Conservation (phyloP, 2,329 filamentous ascomycete genomes). For the Fusarium camptoceras region DNA sequence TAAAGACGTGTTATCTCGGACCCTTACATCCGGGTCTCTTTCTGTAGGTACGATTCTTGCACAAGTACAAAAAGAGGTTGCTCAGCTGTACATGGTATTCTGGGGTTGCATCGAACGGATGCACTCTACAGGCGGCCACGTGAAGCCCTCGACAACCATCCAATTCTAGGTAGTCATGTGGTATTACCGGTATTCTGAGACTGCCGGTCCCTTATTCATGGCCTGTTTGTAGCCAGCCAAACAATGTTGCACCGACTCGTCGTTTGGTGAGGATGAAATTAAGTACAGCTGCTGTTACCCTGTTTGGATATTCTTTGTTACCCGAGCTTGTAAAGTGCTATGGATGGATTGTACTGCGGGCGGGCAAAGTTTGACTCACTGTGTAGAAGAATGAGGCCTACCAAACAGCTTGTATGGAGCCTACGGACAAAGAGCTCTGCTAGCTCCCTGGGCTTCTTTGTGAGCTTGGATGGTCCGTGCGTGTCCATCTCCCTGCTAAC, state of each 20-base stretch:
- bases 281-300: not conserved
- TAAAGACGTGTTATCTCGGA: not conserved
- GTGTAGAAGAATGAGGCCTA: constrained; percentile 5
- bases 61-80: not conserved
- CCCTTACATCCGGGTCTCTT: not conserved
- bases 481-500: constrained; percentile 44
- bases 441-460: not conserved
- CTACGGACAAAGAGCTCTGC: constrained; percentile 5
- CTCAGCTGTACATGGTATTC: constrained; percentile 30
- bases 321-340: not conserved
- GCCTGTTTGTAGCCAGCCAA: not conserved
- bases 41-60: not conserved
- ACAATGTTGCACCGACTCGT: not conserved
- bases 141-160: constrained; percentile 32
- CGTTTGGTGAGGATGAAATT: not conserved
- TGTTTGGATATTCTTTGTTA: not conserved
- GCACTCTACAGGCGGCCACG: constrained; percentile 26
- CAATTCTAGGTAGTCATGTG: constrained; percentile 21
- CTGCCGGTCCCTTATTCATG: not conserved
- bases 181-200: constrained; percentile 3
- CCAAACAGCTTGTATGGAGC: not conserved
- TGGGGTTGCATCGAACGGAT: constrained; percentile 28
- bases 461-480: constrained; percentile 39
- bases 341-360: not conserved
- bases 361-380: not conserved